Conservation (phyloP, 2,329 filamentous ascomycete genomes). For the Coniella vitis region DNA sequence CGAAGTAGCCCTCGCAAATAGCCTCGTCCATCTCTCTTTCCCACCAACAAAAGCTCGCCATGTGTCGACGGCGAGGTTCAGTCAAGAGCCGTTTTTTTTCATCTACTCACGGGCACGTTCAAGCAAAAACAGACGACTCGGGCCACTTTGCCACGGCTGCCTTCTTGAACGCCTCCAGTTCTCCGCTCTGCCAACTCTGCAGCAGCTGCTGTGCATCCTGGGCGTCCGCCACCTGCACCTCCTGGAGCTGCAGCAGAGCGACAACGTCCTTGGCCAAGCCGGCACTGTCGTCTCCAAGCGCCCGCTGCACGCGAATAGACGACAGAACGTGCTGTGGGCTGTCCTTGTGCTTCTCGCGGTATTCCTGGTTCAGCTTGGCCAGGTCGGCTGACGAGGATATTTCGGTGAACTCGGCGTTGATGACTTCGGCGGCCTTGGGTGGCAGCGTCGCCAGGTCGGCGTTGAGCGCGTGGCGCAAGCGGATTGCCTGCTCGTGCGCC, state of each 20-base stretch:
- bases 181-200: conserved; percentile 42
- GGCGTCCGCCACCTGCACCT: conserved; percentile 35
- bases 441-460: conserved; percentile 53
- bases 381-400: conserved; percentile 53
- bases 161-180: conserved; percentile 41
- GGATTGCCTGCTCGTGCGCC: conserved; percentile 67
- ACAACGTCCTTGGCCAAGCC: conserved; percentile 56
- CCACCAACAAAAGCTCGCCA: too few species aligned
- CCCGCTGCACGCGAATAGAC: conserved; percentile 51
- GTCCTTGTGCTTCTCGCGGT: conserved; percentile 52
- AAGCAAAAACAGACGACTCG: conserved; percentile 40
- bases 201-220: conserved; percentile 34
- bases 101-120: neutral
- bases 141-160: conserved; percentile 45
- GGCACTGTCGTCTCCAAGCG: conserved; percentile 51
- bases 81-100: too few species aligned
- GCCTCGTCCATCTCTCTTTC: too few species aligned
- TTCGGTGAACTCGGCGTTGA: conserved; percentile 61
- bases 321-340: conserved; percentile 58
- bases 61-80: too few species aligned
- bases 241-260: conserved; percentile 35
- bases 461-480: conserved; percentile 59
- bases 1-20: too few species aligned
- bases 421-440: conserved; percentile 58
- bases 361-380: conserved; percentile 59